Evolutionary conservation across 768 basidiomycete genomes (phyloP), one percentile per base, ranked within the genome.

Genomic region (Dacryopinax spathularia): DNA sequence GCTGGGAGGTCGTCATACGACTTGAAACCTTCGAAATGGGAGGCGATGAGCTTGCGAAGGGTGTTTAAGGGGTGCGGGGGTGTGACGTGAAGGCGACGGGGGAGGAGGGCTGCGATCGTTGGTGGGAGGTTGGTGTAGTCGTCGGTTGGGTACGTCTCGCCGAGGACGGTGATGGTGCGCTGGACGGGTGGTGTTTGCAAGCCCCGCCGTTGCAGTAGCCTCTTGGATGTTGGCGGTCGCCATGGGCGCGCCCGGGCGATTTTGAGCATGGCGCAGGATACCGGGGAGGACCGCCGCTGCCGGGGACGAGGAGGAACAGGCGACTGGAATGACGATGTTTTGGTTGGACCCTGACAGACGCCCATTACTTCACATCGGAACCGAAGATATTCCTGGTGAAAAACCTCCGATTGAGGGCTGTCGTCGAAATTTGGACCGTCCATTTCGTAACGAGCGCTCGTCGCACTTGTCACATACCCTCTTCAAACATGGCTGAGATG

Each of bases 21-120:
- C 15, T 84, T 75, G 73, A 85, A 92, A 63, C 83, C 76, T 4
- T 85, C 77, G 69, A 88, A 97, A 72, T 96, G 89, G 20, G 82
- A 80, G 76, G 96, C 89, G 69, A 98, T 86, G 67, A 91, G 80
- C 22, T 79, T 73, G 36, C 91, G 88, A 43, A 98, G 83, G 62
- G 89, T 97, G 72, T 81, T 82, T 62, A 98, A 80, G 1, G 96
- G 96, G 70, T 99, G 96, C 2, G 80, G 76, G 25, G 84, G 83
- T 65, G 85, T 79, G 20, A 81, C 79, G 73, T 96, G 91, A 25
- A 99, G 80, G 35, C 82, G 82, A 16, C 85, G 78, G 10, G 84
- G 79, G 36, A 95, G 76, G 74, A 93, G 95, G 56, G 86, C 81
- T 62, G 91, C 78, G 69, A 99, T 92, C 27, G 91, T 79, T 25